Percentiles rank a stretch among this genome's conserved stretches.
Evolutionary conservation across 192 early-diverging fungal genomes (phyloP).

Genomic region (Coemansia sp.): DNA sequence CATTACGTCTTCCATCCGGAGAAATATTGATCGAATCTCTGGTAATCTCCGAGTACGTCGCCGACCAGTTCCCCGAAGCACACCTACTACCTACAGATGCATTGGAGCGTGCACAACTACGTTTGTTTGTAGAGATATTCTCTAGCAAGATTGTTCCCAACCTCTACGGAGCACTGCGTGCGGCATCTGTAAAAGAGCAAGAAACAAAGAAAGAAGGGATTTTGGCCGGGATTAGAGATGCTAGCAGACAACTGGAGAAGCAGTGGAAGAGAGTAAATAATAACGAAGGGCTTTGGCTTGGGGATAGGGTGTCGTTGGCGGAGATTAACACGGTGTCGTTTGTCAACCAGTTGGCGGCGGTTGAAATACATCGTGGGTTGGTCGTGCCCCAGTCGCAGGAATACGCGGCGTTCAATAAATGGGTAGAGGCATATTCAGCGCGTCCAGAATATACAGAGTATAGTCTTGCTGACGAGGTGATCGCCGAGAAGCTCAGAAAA

Average conservation of each 20-base stretch:
- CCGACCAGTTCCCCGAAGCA: constrained; percentile 62
- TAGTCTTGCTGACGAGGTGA: not conserved
- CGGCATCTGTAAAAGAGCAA: constrained; percentile 19
- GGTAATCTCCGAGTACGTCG: constrained; percentile 66
- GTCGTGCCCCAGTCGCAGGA: constrained; percentile 9
- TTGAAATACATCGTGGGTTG: not conserved
- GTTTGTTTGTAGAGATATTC: constrained; percentile 41
- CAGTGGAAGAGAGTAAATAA: constrained; percentile 25
- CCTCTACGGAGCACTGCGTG: constrained; percentile 13
- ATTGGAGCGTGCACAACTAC: constrained; percentile 42
- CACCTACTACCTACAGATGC: constrained; percentile 31
- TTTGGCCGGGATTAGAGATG: constrained; percentile 11
- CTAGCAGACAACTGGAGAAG: constrained; percentile 24
- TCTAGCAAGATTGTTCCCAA: constrained; percentile 15
- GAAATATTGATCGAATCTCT: constrained; percentile 64
- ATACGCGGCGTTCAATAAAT: constrained; percentile 7
- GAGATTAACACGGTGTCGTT: constrained; percentile 7
- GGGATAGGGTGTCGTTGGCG: constrained; percentile 11
- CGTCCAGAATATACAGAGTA: not conserved
- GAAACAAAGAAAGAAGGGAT: constrained; percentile 13
- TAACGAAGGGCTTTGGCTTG: constrained; percentile 5
- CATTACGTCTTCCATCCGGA: constrained; percentile 58
- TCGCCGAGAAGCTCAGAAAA: constrained; percentile 1
- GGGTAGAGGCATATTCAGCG: not conserved
- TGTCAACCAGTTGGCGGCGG: not conserved